Evolutionary conservation across 202 grass and related monocot species (phyloP), one percentile per base, ranked within the genome.

Genomic region (Elaeis oleifera): DNA sequence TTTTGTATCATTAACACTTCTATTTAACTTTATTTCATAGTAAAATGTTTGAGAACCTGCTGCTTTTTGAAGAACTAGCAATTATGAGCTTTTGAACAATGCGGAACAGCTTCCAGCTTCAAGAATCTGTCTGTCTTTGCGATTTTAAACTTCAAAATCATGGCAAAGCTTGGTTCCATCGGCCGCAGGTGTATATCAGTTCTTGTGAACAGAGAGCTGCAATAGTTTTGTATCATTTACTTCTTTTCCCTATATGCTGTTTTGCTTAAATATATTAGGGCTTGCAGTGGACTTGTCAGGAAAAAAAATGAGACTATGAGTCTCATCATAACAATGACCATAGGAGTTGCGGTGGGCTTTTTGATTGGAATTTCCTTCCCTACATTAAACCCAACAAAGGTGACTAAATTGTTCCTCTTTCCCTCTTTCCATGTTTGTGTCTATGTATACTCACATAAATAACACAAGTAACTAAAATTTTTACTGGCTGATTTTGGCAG

Each of bases 301-400:
- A 89, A 89, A 76, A 74, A 79, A 56, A 89, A 83, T 5, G 79
- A 78, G 64, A 89, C 24, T 60, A 89, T 83, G 76, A 85, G 87
- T 77, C 67, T 97, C 62, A 61, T 86, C 63, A 74, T 97, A 20
- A 72, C 84, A 39, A 80, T 64, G 17, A 61, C 80, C 32, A 69
- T 89, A 13, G 88, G 92, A 17, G 68, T 74, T 24, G 60, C 86
- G 48, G 66, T 83, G 26, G 92, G 92, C 51, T 97, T 91, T 76
- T 91, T 91, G 55, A 70, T 97, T 23, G 88, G 92, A 23, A 91
- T 91, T 48, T 97, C 87, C 3, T 86, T 86, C 70, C 84, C 80
- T 22, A 74, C 84, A 19, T 74, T 96, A 59, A 86, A 70, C 79
- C 81, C 91, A 77, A 91, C 87, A 74, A 97, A 97, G 81, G 88